Conservation (phyloP, 192 early-diverging fungal genomes). For the Linnemannia exigua region DNA sequence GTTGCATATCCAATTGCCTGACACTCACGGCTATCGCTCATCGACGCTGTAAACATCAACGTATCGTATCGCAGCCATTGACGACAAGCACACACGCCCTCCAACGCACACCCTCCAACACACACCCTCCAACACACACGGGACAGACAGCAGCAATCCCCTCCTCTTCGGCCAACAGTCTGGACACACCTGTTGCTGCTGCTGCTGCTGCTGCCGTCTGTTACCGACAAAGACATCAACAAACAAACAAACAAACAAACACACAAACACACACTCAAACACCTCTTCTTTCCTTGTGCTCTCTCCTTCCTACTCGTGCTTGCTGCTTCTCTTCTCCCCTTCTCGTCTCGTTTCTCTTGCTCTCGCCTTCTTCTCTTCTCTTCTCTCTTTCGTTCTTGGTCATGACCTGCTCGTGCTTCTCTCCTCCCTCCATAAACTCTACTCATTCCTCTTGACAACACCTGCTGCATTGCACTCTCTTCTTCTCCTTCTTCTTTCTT, state of each 20-base stretch:
- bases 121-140: too few relatives aligned
- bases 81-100: too few relatives aligned
- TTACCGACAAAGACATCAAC: not conserved
- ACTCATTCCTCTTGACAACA: conserved; percentile 3
- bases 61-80: too few relatives aligned
- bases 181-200: too few relatives aligned
- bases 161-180: not conserved
- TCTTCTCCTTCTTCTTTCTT: not conserved
- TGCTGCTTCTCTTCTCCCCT: not conserved
- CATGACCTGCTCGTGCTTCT: not conserved
- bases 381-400: not conserved
- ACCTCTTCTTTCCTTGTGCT: not conserved
- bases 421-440: not conserved
- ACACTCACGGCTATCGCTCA: too few relatives aligned
- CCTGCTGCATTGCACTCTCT: not conserved
- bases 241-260: not conserved
- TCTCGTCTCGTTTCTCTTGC: not conserved
- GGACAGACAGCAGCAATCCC: too few relatives aligned
- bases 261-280: not conserved
- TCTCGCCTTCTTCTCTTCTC: not conserved
- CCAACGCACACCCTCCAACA: too few relatives aligned
- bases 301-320: not conserved
- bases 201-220: too few relatives aligned
- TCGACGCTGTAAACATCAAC: too few relatives aligned
- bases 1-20: not conserved